Conservation (phyloP, 1,284 basidiomycete genomes). For the Fomes fomentarius region DNA sequence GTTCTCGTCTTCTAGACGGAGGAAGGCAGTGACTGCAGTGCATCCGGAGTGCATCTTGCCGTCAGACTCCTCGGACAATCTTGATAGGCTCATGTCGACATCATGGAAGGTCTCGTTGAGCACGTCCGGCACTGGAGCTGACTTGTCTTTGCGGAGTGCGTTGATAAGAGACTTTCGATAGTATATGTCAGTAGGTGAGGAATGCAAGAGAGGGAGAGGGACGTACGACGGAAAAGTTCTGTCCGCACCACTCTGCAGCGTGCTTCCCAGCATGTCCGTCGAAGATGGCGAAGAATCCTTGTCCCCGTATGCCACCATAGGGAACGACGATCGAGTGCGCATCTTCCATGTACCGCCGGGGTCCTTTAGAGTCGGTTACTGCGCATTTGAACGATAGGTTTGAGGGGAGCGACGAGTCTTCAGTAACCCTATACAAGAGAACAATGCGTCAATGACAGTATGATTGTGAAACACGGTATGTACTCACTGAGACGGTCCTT, state of each 20-base stretch:
- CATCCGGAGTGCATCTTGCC: conserved; percentile 96
- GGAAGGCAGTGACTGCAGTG: conserved; percentile 96
- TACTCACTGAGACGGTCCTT: conserved; percentile 8
- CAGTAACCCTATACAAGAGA: not conserved
- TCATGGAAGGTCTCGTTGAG: conserved; percentile 94
- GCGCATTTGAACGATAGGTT: conserved; percentile 80
- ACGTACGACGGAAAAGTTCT: conserved; percentile 90
- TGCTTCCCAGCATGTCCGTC: conserved; percentile 99
- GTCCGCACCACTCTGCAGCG: conserved; percentile 98
- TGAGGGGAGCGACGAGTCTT: conserved; percentile 29
- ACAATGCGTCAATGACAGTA: not conserved
- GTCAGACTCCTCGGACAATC: conserved; percentile 80
- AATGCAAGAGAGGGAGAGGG: conserved; percentile 4
- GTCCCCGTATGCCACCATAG: conserved; percentile 88
- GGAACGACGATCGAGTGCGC: conserved; percentile 96
- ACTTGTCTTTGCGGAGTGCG: conserved; percentile 24
- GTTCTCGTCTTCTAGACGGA: conserved; percentile 87
- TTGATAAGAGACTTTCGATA: conserved; percentile 32
- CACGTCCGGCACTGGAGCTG: conserved; percentile 75
- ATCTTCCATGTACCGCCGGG: conserved; percentile 96
- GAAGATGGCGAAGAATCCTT: conserved; percentile 98
- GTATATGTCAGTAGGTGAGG: conserved; percentile 4
- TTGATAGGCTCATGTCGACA: conserved; percentile 84
- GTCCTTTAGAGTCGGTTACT: conserved; percentile 90
- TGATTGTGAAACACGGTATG: not conserved